Evolutionary conservation across 2,329 filamentous ascomycete genomes (phyloP).

Genomic region (Fusarium aywerte): DNA sequence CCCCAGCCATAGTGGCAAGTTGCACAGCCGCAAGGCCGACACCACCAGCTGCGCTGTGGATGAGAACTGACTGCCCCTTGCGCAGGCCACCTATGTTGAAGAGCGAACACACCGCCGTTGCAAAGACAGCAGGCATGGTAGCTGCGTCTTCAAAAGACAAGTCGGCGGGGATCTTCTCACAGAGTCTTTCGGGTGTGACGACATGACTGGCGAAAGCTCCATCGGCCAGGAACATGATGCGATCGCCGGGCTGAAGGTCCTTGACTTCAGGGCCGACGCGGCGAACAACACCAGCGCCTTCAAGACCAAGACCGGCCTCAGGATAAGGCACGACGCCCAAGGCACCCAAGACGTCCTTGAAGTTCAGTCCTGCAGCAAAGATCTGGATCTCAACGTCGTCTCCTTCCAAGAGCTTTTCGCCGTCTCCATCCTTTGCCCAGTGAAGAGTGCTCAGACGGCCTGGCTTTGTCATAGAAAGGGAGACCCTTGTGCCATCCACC

Average conservation of each 20-base stretch:
- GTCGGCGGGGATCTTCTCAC: neutral
- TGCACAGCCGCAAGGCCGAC: conserved; percentile 3
- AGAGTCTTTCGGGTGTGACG: neutral
- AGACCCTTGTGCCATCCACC: too few species aligned
- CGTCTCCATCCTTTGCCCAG: too few species aligned
- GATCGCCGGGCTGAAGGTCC: neutral
- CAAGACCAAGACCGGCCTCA: conserved; percentile 5
- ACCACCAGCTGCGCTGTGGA: neutral
- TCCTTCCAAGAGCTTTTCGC: too few species aligned
- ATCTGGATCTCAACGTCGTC: conserved; percentile 2
- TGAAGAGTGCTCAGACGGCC: conserved; percentile 1
- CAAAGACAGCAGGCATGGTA: conserved; percentile 6
- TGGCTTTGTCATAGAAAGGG: too few species aligned
- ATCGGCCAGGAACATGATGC: conserved; percentile 2
- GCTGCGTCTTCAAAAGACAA: conserved; percentile 5
- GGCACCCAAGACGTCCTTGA: conserved; percentile 3
- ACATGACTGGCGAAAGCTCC: neutral
- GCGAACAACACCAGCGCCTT: neutral
- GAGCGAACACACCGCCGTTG: neutral
- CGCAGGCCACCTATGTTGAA: conserved; percentile 6
- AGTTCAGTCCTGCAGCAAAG: neutral
- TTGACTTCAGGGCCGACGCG: neutral
- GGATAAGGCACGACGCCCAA: conserved; percentile 17
- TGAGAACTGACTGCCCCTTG: neutral
- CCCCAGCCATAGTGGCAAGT: neutral